Percentiles rank a stretch among this genome's conserved stretches.
phyloP scores from a whole-genome alignment of 164 flowering plant species.

The Magnolia officinalis region DNA sequence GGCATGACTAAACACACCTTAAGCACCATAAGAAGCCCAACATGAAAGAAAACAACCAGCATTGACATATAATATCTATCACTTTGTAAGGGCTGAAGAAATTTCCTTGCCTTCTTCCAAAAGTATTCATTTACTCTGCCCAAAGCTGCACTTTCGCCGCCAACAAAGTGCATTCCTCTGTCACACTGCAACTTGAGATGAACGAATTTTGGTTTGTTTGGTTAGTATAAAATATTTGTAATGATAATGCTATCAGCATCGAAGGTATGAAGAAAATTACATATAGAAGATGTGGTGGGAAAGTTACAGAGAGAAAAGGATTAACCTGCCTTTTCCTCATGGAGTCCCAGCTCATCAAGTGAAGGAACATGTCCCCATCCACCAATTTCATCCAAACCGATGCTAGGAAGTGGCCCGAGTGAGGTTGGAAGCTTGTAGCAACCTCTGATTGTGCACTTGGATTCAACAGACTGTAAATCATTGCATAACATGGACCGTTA shows the following conservation, averaged over 20 bases:
- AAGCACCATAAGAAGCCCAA: not conserved
- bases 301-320: not conserved
- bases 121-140: slow-evolving; percentile 78
- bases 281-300: not conserved
- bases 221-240: not conserved
- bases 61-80: too few relatives aligned
- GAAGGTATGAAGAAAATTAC: not conserved
- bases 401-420: slow-evolving; percentile 64
- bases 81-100: not conserved
- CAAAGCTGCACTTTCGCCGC: slow-evolving; percentile 90
- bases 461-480: slow-evolving; percentile 69
- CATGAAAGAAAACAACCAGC: not conserved
- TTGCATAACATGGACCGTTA: not conserved
- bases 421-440: slow-evolving; percentile 58
- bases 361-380: slow-evolving; percentile 87
- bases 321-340: slow-evolving; percentile 50
- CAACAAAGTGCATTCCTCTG: slow-evolving; percentile 67
- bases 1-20: not conserved
- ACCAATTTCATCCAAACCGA: slow-evolving; percentile 20
- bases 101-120: slow-evolving; percentile 72
- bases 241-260: not conserved
- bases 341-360: slow-evolving; percentile 51
- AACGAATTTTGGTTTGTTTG: not conserved
- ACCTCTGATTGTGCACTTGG: slow-evolving; percentile 52
- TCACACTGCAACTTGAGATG: slow-evolving; percentile 37